Conservation (phyloP, 106 monocot species). For the Dendrobium nobile region DNA sequence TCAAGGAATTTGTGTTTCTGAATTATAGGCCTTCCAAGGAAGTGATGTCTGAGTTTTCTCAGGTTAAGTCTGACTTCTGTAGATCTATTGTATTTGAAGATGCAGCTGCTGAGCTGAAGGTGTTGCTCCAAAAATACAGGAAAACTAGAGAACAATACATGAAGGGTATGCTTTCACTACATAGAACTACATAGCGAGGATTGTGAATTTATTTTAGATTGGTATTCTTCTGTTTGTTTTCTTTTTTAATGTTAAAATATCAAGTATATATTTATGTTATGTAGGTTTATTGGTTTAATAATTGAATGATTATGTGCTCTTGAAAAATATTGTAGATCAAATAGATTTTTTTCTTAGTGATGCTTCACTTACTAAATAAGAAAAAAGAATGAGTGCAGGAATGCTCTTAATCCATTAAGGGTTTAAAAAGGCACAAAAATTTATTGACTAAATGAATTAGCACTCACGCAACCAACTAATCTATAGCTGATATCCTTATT, state of each 20-base stretch:
- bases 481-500: too few species aligned
- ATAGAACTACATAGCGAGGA: neutral
- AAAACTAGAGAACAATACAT: slow-evolving; percentile 65
- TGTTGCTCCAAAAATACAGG: slow-evolving; percentile 58
- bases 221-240: too few species aligned
- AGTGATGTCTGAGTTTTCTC: slow-evolving; percentile 25
- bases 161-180: slow-evolving; percentile 72
- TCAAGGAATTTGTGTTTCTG: slow-evolving; percentile 32
- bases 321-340: neutral
- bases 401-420: too few species aligned
- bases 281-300: too few species aligned
- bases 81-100: slow-evolving; percentile 57
- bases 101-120: slow-evolving; percentile 32
- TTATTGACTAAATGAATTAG: too few species aligned
- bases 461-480: too few species aligned
- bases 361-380: too few species aligned
- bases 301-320: neutral
- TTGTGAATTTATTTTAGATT: too few species aligned
- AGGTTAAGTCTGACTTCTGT: slow-evolving; percentile 53
- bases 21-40: slow-evolving; percentile 19
- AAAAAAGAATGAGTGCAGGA: too few species aligned
- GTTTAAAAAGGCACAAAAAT: too few species aligned
- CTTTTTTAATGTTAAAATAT: too few species aligned
- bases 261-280: too few species aligned
- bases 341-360: neutral